Evolutionary conservation across 2,329 filamentous ascomycete species (phyloP).

Genomic region (Bipolaris cookei): DNA sequence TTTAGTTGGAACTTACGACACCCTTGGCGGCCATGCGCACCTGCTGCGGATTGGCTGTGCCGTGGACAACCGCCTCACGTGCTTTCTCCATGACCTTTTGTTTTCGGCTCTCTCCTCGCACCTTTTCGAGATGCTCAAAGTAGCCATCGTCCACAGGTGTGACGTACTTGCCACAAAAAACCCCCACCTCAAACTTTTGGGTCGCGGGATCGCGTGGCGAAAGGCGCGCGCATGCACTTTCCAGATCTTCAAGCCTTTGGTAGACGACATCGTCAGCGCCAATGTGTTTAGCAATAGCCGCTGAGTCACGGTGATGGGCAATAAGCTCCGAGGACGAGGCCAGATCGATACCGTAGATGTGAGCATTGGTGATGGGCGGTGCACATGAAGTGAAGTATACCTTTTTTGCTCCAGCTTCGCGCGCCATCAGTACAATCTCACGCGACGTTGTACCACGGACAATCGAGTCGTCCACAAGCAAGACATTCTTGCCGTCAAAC

Average conservation of each 20-base stretch:
- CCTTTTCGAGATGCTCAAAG: conserved; percentile 77
- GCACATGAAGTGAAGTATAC: conserved; percentile 84
- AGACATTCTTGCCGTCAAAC: conserved; percentile 79
- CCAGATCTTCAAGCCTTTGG: conserved; percentile 79
- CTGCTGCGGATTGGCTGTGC: conserved; percentile 65
- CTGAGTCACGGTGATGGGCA: conserved; percentile 68
- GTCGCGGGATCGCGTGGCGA: conserved; percentile 63
- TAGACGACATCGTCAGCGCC: conserved; percentile 79
- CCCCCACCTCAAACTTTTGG: conserved; percentile 82
- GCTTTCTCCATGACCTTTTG: conserved; percentile 70
- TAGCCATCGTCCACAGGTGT: conserved; percentile 81
- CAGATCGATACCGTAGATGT: conserved; percentile 65
- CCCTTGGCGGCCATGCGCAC: conserved; percentile 68
- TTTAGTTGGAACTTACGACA: conserved; percentile 48
- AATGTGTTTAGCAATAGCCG: conserved; percentile 69
- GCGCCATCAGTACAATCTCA: conserved; percentile 83
- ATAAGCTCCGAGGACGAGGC: conserved; percentile 74
- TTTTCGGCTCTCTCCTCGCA: conserved; percentile 74
- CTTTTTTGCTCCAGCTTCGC: conserved; percentile 80
- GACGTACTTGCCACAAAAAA: conserved; percentile 87
- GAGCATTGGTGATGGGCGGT: conserved; percentile 78
- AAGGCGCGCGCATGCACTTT: conserved; percentile 76
- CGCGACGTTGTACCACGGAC: conserved; percentile 83
- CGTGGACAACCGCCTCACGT: conserved; percentile 68
- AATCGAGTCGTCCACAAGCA: conserved; percentile 88